These are phyloP conservation scores for Arthrobotrys sinensis DNA, from an alignment of 2,329 filamentous ascomycete genomes.

Conservation along the genomic window DNA sequence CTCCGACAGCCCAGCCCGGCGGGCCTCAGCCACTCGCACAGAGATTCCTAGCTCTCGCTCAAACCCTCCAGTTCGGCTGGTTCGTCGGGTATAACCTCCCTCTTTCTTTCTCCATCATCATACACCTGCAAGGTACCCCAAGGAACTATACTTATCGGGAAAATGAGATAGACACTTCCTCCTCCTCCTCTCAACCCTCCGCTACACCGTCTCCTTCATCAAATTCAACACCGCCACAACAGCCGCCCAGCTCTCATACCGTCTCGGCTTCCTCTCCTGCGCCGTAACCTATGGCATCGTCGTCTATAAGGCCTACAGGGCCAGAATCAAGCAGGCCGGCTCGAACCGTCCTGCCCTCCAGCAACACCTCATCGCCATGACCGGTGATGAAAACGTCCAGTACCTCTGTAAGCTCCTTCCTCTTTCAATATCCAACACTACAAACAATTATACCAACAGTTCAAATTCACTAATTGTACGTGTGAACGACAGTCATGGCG, in stretches of 20 bases:
- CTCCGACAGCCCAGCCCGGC: slow-evolving; percentile 74
- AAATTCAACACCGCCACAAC: slow-evolving; percentile 87
- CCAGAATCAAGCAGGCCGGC: slow-evolving; percentile 76
- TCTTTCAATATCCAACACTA: not conserved
- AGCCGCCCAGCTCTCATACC: slow-evolving; percentile 87
- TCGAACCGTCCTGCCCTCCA: slow-evolving; percentile 72
- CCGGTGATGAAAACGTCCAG: slow-evolving; percentile 95
- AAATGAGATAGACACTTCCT: slow-evolving; percentile 80
- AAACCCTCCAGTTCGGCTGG: slow-evolving; percentile 94
- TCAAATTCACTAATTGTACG: not conserved
- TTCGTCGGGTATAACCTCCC: slow-evolving; percentile 79
- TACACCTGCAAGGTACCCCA: slow-evolving; percentile 38
- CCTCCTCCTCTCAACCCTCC: slow-evolving; percentile 84
- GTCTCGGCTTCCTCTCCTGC: slow-evolving; percentile 88
- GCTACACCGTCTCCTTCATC: slow-evolving; percentile 88
- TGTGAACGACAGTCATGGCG: slow-evolving; percentile 81
- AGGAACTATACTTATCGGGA: slow-evolving; percentile 24
- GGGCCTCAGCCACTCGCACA: slow-evolving; percentile 75
- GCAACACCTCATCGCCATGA: slow-evolving; percentile 76
- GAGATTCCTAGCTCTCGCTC: slow-evolving; percentile 82
- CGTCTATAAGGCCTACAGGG: slow-evolving; percentile 96
- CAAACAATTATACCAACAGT: slow-evolving; percentile 15
- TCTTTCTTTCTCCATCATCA: slow-evolving; percentile 54
- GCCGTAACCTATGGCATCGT: slow-evolving; percentile 97
- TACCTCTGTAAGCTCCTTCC: slow-evolving; percentile 81